These are phyloP conservation scores for Gymnopilus dilepis DNA, from an alignment of 768 basidiomycete genomes.

Conservation along the genomic window DNA sequence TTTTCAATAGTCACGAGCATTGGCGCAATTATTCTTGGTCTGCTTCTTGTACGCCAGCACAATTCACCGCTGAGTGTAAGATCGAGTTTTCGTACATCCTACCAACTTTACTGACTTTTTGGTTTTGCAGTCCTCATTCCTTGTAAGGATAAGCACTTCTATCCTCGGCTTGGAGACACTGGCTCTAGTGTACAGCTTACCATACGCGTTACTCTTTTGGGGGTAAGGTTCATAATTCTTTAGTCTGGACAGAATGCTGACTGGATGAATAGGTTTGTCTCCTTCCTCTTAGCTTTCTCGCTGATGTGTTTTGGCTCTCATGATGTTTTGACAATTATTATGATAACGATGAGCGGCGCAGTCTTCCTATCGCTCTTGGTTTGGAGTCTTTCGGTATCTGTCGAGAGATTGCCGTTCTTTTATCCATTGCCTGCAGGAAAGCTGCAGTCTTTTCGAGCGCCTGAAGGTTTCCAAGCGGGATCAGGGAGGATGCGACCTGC, in stretches of 20 bases:
- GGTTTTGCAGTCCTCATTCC: slow-evolving; percentile 15
- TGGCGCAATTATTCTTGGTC: slow-evolving; percentile 48
- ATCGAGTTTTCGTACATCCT: neutral
- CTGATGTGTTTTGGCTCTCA: slow-evolving; percentile 23
- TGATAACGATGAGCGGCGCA: slow-evolving; percentile 23
- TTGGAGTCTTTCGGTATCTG: slow-evolving; percentile 26
- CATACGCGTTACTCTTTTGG: slow-evolving; percentile 64
- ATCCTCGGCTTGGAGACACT: slow-evolving; percentile 52
- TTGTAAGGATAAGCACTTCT: slow-evolving; percentile 25
- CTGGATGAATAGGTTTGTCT: slow-evolving; percentile 22
- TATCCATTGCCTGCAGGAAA: slow-evolving; percentile 12
- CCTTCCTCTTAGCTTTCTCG: slow-evolving; percentile 32
- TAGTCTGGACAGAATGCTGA: neutral
- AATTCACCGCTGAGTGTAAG: slow-evolving; percentile 27
- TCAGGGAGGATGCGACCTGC: neutral
- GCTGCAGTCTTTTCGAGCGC: neutral
- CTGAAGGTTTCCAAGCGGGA: slow-evolving; percentile 7
- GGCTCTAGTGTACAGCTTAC: slow-evolving; percentile 58
- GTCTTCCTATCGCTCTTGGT: slow-evolving; percentile 18
- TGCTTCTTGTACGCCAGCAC: slow-evolving; percentile 48
- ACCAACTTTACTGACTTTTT: too few relatives aligned
- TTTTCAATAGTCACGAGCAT: slow-evolving; percentile 50
- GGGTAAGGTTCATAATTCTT: slow-evolving; percentile 45
- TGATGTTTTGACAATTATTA: slow-evolving; percentile 18
- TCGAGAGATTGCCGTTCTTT: slow-evolving; percentile 15